Evolutionary conservation across 192 early-diverging fungal species (phyloP), one percentile per base, ranked within the genome.

Genomic region (Linnemannia hyalina): DNA sequence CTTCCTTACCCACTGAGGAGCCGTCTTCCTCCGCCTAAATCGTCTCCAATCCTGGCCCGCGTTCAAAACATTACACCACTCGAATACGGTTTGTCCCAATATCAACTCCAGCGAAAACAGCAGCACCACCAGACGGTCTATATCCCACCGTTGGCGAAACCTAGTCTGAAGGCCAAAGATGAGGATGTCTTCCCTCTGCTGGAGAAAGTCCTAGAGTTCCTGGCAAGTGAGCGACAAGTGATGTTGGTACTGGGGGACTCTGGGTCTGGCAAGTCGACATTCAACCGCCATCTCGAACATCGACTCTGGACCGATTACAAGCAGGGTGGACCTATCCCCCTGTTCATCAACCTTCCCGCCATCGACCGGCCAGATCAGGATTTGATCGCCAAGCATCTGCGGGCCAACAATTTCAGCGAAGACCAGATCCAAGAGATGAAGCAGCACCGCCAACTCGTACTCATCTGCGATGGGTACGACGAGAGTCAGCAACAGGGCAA

Each of bases 391-490:
- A 32, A 70, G 35, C 69, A 16, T 6, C 38, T 70, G 9, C 0
- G 22, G 10, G 15, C 13, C 36, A 11, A 70, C 36, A 70, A 20
- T 1, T 36, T 38, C 15, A 41, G 3, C 13, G 6, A 32, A 0
- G 18, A 32, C 0, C 69, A 70, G 18, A 70, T 70, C 36, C 22
- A 5, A 11, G 36, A 38, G 26, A 29, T 70, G 36, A 70, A 35
- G 32, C 63, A 10, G 20, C 38, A 22, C 18, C 69, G 69, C 2
- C 1, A 20, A 0, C 13, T 70, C 35, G 3, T 36, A 13, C 20
- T 70, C 15, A 29, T 70, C 18, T 70, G 69, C 36, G 69, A 70
- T 22, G 69, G 69, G 16, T 70, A 70, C 36, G 69, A 70, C 36
- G 69, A 70, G 5, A 36, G 69, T 20, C 69, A 70, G 7, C 29